Evolutionary conservation across 2,329 filamentous ascomycete species (phyloP), one percentile per base, ranked within the genome.

Genomic region (Cladosporium austrohemisphaericum): DNA sequence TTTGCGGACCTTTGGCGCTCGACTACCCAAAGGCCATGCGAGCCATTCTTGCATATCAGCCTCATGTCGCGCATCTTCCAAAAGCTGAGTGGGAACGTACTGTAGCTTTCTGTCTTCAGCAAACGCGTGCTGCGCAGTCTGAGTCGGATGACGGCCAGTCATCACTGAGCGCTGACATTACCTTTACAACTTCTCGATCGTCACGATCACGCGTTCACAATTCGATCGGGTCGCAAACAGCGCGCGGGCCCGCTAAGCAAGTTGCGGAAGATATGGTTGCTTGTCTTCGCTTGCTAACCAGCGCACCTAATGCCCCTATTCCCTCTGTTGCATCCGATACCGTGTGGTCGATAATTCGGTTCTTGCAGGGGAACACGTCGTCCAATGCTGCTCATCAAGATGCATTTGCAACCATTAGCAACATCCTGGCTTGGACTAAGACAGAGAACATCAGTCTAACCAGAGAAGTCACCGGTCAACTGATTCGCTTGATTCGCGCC

Each of bases 1-100:
- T 85, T 47, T 82, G 88, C 55, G 76, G 83, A 50, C 84, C 86
- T 10, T 74, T 98, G 4, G 71, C 83, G 19, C 76, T 83, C 41
- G 83, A 93, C 61, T 95, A 96, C 64, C 77, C 88, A 57, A 95
- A 88, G 70, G 79, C 83, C 16, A 71, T 98, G 56, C 74, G 79
- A 4, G 75, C 79, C 22, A 69, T 96, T 3, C 76, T 97, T 14
- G 80, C 82, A 33, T 80, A 86, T 59, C 80, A 82, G 37, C 78
- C 88, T 14, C 89, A 94, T 65, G 82, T 86, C 22, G 94, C 97
- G 67, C 84, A 90, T 60, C 74, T 97, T 10, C 78, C 81, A 9
- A 73, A 72, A 16, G 75, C 80, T 11, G 76, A 81, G 50, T 95
- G 91, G 90, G 38, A 43, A 23, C 47, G 37, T 9, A 25, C 38